Evolutionary conservation across 371 early-diverging fungal genomes (phyloP).

Genomic region (Parasitella parasitica): DNA sequence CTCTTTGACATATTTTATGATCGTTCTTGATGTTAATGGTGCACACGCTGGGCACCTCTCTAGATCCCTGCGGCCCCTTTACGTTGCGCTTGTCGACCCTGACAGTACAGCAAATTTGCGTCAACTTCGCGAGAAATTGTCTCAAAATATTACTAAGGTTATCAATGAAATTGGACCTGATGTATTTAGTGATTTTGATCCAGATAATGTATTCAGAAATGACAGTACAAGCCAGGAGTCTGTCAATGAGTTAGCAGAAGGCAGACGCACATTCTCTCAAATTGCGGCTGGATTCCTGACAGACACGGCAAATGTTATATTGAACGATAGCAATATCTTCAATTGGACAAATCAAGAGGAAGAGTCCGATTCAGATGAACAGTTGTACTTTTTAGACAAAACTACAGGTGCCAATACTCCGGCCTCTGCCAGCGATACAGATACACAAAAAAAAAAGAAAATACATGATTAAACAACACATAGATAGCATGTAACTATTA

Average conservation of each 20-base stretch:
- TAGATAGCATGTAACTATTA: neutral
- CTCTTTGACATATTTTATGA: neutral
- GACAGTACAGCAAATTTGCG: slow-evolving; percentile 60
- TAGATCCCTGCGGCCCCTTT: slow-evolving; percentile 83
- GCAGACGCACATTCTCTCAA: slow-evolving; percentile 34
- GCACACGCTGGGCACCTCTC: too few species aligned
- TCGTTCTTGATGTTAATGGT: too few species aligned
- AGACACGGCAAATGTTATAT: slow-evolving; percentile 43
- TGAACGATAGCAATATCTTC: slow-evolving; percentile 61
- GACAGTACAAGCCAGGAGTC: slow-evolving; percentile 30
- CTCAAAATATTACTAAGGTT: slow-evolving; percentile 72
- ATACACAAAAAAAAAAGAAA: neutral
- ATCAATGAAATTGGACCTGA: slow-evolving; percentile 89
- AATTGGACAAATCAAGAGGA: slow-evolving; percentile 46
- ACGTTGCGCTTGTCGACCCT: slow-evolving; percentile 68
- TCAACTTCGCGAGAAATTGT: slow-evolving; percentile 70
- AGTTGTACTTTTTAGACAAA: slow-evolving; percentile 23
- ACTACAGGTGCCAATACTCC: slow-evolving; percentile 3
- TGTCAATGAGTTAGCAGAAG: slow-evolving; percentile 36
- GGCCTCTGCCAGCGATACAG: slow-evolving; percentile 23
- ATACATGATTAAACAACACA: neutral
- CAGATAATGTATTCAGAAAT: slow-evolving; percentile 34
- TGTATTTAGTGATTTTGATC: slow-evolving; percentile 79
- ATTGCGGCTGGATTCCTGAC: slow-evolving; percentile 41
- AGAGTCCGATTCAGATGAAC: slow-evolving; percentile 19